Conservation (phyloP, 768 basidiomycete species). For the Pluteus cervinus region DNA sequence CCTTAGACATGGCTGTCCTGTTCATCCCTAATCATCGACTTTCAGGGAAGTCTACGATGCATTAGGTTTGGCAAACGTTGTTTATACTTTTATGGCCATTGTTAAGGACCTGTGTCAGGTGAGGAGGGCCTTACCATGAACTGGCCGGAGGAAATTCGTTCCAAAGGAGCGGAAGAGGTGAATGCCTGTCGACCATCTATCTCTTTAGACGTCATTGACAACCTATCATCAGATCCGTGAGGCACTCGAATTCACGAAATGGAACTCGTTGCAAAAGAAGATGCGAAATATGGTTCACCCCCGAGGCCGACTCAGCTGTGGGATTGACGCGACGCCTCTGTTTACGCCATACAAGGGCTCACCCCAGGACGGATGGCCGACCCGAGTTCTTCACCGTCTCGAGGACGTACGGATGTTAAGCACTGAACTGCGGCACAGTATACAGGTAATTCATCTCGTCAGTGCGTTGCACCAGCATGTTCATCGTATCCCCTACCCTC, state of each 20-base stretch:
- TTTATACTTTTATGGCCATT: neutral
- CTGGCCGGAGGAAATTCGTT: conserved; percentile 40
- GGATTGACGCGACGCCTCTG: conserved; percentile 43
- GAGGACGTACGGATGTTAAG: conserved; percentile 26
- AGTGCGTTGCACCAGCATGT: neutral
- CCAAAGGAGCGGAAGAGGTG: conserved; percentile 44
- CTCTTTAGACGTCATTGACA: neutral
- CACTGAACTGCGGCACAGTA: conserved; percentile 35
- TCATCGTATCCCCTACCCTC: neutral
- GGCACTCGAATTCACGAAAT: conserved; percentile 33
- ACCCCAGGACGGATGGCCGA: conserved; percentile 15
- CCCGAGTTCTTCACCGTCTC: conserved; percentile 26
- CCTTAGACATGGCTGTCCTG: neutral
- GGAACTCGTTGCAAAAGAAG: conserved; percentile 28
- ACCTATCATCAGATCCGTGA: conserved; percentile 34
- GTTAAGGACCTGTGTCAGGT: conserved; percentile 12
- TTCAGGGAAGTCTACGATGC: conserved; percentile 68
- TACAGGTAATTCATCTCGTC: conserved; percentile 30
- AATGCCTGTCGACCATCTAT: conserved; percentile 2
- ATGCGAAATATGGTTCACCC: conserved; percentile 36
- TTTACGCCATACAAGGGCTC: conserved; percentile 30
- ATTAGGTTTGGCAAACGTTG: conserved; percentile 43
- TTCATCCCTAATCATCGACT: conserved; percentile 5
- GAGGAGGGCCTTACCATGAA: conserved; percentile 31
- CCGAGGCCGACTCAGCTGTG: conserved; percentile 37